Conservation (phyloP, 1,139 yeast genomes). For the Barnettozyma hawaiiensis region DNA sequence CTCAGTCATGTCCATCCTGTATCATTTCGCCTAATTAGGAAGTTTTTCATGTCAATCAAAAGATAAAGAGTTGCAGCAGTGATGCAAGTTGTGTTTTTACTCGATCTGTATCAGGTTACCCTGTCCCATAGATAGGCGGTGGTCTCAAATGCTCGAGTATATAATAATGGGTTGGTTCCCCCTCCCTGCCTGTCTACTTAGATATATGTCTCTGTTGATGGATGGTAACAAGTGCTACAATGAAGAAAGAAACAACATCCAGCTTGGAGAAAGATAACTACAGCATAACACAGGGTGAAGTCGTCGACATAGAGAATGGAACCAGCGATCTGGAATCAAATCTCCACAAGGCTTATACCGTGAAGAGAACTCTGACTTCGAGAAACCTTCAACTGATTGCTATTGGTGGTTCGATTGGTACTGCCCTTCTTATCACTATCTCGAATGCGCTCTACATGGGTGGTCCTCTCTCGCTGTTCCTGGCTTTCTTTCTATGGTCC, state of each 20-base stretch:
- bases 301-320: neutral
- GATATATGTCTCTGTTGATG: no score
- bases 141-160: no score
- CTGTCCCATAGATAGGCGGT: no score
- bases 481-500: slow-evolving; percentile 52
- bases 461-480: slow-evolving; percentile 65
- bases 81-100: no score
- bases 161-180: neutral
- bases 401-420: slow-evolving; percentile 77
- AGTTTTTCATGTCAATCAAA: neutral
- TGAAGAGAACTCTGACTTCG: slow-evolving; percentile 37
- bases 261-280: neutral
- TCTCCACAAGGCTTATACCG: slow-evolving; percentile 9
- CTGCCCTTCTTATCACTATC: slow-evolving; percentile 63
- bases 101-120: no score
- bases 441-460: slow-evolving; percentile 59
- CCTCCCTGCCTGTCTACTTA: no score
- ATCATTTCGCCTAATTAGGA: neutral
- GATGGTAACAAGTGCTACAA: no score
- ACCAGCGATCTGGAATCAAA: neutral
- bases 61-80: no score
- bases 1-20: neutral
- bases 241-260: neutral
- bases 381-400: slow-evolving; percentile 66
- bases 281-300: neutral